A percentile compares a stretch with the other conserved stretches of the same genome.
These are phyloP conservation scores for Microsporum audouinii DNA, from an alignment of 2,329 filamentous ascomycete species.

Conservation along the genomic window DNA sequence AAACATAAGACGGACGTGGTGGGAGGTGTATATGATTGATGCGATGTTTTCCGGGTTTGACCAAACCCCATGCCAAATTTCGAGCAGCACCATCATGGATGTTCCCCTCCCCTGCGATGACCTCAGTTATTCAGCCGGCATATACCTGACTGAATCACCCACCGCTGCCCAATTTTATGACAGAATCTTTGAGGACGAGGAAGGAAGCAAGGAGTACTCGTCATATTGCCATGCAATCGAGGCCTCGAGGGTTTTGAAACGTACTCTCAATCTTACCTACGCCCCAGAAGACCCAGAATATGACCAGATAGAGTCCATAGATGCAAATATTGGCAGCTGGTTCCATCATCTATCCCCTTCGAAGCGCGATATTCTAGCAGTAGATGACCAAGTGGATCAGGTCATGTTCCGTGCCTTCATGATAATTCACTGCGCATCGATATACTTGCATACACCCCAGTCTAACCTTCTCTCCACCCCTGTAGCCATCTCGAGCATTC, in stretches of 20 bases:
- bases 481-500: constrained; percentile 39
- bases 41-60: constrained; percentile 69
- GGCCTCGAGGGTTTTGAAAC: constrained; percentile 64
- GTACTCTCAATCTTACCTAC: constrained; percentile 48
- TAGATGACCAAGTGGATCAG: constrained; percentile 65
- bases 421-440: constrained; percentile 53
- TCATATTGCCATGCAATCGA: constrained; percentile 79
- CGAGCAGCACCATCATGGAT: constrained; percentile 56
- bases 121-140: constrained; percentile 43
- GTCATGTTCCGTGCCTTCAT: constrained; percentile 87
- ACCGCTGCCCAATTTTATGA: constrained; percentile 67
- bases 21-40: constrained; percentile 72
- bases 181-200: constrained; percentile 57
- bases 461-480: constrained; percentile 55
- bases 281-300: constrained; percentile 32
- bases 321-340: constrained; percentile 58
- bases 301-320: constrained; percentile 49
- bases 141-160: constrained; percentile 47
- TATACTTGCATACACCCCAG: constrained; percentile 68
- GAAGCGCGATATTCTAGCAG: constrained; percentile 59
- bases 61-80: constrained; percentile 43
- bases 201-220: constrained; percentile 54
- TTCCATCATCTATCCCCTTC: constrained; percentile 61
- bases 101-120: constrained; percentile 75
- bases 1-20: constrained; percentile 81